A percentile compares a stretch with the other conserved stretches of the same genome.
phyloP scores from a whole-genome alignment of 2,329 filamentous ascomycete genomes.

The Colletotrichum trifolii region DNA sequence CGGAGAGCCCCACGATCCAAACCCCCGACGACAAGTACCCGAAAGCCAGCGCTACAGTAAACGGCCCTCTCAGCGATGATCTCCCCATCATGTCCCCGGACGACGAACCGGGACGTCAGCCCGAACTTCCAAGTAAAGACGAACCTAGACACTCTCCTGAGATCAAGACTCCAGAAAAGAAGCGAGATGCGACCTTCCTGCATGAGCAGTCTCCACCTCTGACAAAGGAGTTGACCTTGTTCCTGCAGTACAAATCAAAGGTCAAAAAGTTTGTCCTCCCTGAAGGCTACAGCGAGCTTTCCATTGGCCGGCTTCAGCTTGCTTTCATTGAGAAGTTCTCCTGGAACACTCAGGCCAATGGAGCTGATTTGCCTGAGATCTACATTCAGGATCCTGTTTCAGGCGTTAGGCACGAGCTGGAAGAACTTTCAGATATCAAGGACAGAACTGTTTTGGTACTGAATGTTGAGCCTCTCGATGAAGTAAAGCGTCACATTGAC shows the following conservation, averaged over 20 bases:
- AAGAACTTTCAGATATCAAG: constrained; percentile 92
- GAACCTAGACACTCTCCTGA: constrained; percentile 39
- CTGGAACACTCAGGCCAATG: constrained; percentile 97
- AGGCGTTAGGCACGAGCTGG: constrained; percentile 94
- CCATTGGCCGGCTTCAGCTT: constrained; percentile 87
- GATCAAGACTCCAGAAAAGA: constrained; percentile 56
- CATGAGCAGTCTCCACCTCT: constrained; percentile 76
- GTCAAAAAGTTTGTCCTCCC: constrained; percentile 95
- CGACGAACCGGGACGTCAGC: constrained; percentile 42
- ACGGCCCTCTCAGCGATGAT: constrained; percentile 65
- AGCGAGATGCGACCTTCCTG: constrained; percentile 60
- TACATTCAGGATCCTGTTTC: constrained; percentile 97
- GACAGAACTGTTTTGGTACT: constrained; percentile 94
- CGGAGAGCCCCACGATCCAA: constrained; percentile 60
- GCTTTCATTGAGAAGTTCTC: constrained; percentile 99
- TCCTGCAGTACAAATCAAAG: constrained; percentile 95
- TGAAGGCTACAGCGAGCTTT: constrained; percentile 85
- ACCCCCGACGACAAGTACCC: constrained; percentile 74
- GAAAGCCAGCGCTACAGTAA: constrained; percentile 67
- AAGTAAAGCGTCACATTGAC: constrained; percentile 96
- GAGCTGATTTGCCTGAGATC: constrained; percentile 92
- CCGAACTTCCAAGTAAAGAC: constrained; percentile 40
- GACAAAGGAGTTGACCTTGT: constrained; percentile 88
- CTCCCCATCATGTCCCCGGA: constrained; percentile 49
- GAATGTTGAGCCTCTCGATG: constrained; percentile 92